These are phyloP conservation scores for Lophium mytilinum DNA, from an alignment of 495 filamentous ascomycete species.

Conservation along the genomic window DNA sequence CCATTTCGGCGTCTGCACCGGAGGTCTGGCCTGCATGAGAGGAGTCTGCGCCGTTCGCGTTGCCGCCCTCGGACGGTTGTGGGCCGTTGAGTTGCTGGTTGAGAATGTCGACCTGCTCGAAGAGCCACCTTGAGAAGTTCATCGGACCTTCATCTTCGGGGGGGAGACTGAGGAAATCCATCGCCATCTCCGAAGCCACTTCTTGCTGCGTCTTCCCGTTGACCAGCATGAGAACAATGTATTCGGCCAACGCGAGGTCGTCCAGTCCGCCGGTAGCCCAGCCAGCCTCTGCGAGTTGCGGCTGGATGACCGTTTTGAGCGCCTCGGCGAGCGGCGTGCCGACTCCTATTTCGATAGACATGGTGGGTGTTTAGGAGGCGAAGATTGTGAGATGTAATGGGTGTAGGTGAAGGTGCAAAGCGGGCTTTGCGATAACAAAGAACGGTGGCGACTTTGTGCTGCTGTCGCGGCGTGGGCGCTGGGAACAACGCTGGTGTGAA, in stretches of 20 bases:
- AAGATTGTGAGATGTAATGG: neutral
- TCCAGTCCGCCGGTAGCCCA: slow-evolving; percentile 76
- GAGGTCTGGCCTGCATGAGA: neutral
- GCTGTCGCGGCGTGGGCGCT: neutral
- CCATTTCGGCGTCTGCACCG: slow-evolving; percentile 60
- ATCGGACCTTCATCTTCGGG: slow-evolving; percentile 75
- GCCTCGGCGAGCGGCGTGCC: slow-evolving; percentile 75
- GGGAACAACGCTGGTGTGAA: too few relatives aligned
- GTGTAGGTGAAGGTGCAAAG: neutral
- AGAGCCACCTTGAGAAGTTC: slow-evolving; percentile 85
- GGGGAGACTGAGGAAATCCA: slow-evolving; percentile 74
- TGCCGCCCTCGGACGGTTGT: neutral
- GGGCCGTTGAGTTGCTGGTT: slow-evolving; percentile 53
- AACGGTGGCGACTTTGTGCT: neutral
- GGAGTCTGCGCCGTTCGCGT: neutral
- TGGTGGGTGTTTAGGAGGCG: slow-evolving; percentile 28
- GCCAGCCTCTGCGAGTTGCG: slow-evolving; percentile 91
- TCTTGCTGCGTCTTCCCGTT: slow-evolving; percentile 88
- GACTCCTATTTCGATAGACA: slow-evolving; percentile 65
- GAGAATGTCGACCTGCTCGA: slow-evolving; percentile 67
- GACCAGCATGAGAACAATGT: slow-evolving; percentile 91
- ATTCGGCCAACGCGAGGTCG: slow-evolving; percentile 82
- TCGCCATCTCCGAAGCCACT: slow-evolving; percentile 80
- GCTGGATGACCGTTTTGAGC: slow-evolving; percentile 69
- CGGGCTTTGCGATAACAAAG: neutral